A percentile compares a stretch with the other conserved stretches of the same genome.
phyloP scores from a whole-genome alignment of 2,329 filamentous ascomycete genomes.

The Fusarium abutilonis region DNA sequence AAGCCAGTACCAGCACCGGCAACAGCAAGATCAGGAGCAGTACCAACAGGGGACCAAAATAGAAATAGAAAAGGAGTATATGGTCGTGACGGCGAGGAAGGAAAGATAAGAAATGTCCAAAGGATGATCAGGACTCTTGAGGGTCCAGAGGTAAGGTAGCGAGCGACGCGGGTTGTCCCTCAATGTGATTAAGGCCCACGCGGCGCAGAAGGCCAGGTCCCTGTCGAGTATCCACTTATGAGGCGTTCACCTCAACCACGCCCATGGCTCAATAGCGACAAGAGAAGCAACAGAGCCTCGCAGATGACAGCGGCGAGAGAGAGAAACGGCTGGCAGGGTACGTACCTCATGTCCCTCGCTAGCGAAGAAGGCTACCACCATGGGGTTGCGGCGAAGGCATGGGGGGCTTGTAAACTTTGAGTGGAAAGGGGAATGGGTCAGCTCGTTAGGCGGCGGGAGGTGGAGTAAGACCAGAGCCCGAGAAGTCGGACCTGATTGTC shows the following conservation, averaged over 20 bases:
- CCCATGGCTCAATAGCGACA: conserved; percentile 35
- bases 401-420: conserved; percentile 31
- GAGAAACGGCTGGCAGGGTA: conserved; percentile 27
- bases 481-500: conserved; percentile 42
- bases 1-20: conserved; percentile 41
- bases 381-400: conserved; percentile 29
- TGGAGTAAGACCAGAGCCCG: conserved; percentile 41
- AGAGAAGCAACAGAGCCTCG: conserved; percentile 35
- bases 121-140: conserved; percentile 29
- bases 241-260: conserved; percentile 37
- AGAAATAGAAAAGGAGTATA: conserved; percentile 22
- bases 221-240: conserved; percentile 42
- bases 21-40: conserved; percentile 28
- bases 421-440: conserved; percentile 30
- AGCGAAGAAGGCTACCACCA: conserved; percentile 12
- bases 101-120: conserved; percentile 28
- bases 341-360: conserved; percentile 21
- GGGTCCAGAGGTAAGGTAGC: conserved; percentile 26
- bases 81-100: conserved; percentile 22
- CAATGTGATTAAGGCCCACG: conserved; percentile 42
- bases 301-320: conserved; percentile 39
- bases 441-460: conserved; percentile 40
- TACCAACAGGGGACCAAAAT: conserved; percentile 32
- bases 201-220: conserved; percentile 39
- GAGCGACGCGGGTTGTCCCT: conserved; percentile 37